These are phyloP conservation scores for Peribolospora baueri DNA, from an alignment of 768 basidiomycete genomes.

Conservation along the genomic window DNA sequence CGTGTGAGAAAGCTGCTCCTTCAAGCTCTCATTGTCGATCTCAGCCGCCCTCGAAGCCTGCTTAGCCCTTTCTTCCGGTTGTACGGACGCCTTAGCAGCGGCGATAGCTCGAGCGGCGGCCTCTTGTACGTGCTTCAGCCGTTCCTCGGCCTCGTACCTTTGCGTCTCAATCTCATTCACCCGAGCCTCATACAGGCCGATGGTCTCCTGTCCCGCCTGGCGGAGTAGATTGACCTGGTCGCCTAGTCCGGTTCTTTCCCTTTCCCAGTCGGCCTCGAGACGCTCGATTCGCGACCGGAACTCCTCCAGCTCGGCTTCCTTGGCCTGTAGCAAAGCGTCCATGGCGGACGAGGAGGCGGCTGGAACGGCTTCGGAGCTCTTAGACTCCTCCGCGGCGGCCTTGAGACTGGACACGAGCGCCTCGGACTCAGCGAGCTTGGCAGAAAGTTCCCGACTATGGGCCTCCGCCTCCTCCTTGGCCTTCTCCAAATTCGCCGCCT, in stretches of 20 bases:
- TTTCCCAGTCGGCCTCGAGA: constrained; percentile 25
- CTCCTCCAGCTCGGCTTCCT: constrained; percentile 35
- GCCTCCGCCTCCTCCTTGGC: neutral
- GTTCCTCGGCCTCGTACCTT: constrained; percentile 54
- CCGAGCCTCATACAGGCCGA: constrained; percentile 78
- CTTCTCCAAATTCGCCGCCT: neutral
- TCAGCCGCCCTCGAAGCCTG: constrained; percentile 24
- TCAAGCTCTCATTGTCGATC: constrained; percentile 83
- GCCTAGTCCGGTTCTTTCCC: constrained; percentile 43
- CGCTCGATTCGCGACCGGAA: constrained; percentile 30
- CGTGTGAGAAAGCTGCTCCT: constrained; percentile 69
- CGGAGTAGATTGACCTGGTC: constrained; percentile 60
- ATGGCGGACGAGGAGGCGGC: neutral
- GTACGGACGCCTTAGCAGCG: neutral
- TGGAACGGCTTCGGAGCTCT: neutral
- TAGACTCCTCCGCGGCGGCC: neutral
- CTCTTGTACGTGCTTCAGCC: constrained; percentile 33
- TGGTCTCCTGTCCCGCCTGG: constrained; percentile 75
- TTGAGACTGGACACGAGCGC: no score
- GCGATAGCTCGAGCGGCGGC: neutral
- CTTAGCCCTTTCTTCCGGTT: neutral
- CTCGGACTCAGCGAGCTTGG: no score
- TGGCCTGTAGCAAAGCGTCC: constrained; percentile 20
- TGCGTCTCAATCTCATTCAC: constrained; percentile 42
- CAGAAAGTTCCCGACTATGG: neutral